These are phyloP conservation scores for Penicillium cinerascens DNA, from an alignment of 495 filamentous ascomycete species.

Conservation along the genomic window DNA sequence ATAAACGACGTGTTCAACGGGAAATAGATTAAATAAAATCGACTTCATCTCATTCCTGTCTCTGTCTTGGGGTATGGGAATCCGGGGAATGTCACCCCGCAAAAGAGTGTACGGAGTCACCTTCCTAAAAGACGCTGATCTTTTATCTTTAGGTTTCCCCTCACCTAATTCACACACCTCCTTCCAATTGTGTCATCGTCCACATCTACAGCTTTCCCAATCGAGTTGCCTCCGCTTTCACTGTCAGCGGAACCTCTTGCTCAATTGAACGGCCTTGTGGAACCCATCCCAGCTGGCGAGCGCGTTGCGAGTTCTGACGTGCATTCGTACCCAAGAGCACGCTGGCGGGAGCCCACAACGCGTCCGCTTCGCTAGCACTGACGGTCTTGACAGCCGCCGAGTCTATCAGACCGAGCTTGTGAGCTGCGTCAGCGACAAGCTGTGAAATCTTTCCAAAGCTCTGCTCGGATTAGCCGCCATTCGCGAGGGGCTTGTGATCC, in stretches of 20 bases:
- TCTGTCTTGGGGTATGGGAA: neutral
- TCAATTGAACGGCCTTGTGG: slow-evolving; percentile 45
- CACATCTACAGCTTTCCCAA: slow-evolving; percentile 17
- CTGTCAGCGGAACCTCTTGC: slow-evolving; percentile 45
- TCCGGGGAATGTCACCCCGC: slow-evolving; percentile 4
- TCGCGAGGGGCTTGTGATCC: neutral
- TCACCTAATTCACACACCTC: no score
- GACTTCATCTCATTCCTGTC: neutral
- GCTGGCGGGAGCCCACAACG: slow-evolving; percentile 14
- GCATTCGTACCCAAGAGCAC: slow-evolving; percentile 54
- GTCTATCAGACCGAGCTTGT: slow-evolving; percentile 55
- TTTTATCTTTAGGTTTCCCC: neutral
- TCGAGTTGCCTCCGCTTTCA: slow-evolving; percentile 42
- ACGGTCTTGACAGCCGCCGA: slow-evolving; percentile 40
- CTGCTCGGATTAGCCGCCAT: slow-evolving; percentile 10
- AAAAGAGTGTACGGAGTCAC: slow-evolving; percentile 1
- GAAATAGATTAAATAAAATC: neutral
- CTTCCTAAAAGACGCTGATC: slow-evolving; percentile 8
- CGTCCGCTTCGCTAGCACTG: slow-evolving; percentile 21
- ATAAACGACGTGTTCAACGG: neutral
- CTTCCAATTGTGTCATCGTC: neutral
- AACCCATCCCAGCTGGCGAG: slow-evolving; percentile 56
- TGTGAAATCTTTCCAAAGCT: slow-evolving; percentile 57
- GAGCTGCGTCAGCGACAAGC: slow-evolving; percentile 51
- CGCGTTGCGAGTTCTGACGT: slow-evolving; percentile 49